Percentiles rank a stretch among this genome's conserved stretches.
phyloP scores from a whole-genome alignment of 768 basidiomycete genomes.

The Panaeolus cyanescens region DNA sequence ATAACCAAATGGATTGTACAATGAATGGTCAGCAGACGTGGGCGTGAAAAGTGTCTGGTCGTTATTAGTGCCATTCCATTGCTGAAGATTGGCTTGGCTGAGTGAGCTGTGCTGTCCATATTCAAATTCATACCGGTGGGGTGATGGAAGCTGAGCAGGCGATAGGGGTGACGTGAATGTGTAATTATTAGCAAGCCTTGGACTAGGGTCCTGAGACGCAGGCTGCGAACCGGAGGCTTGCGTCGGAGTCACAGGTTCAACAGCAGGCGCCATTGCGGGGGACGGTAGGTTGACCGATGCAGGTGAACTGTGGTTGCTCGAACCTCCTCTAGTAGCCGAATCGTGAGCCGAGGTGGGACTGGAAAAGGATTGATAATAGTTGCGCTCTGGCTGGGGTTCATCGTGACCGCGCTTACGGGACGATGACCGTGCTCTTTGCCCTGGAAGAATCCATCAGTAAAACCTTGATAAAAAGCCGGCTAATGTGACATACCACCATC shows the following conservation, averaged over 20 bases:
- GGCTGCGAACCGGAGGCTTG: conserved; percentile 23
- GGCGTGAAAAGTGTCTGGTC: conserved; percentile 32
- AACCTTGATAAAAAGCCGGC: background rate
- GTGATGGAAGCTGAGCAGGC: conserved; percentile 51
- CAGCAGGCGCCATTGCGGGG: conserved; percentile 53
- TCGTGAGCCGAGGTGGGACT: conserved; percentile 44
- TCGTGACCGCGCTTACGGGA: conserved; percentile 75
- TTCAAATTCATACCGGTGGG: conserved; percentile 61
- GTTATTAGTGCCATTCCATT: conserved; percentile 47
- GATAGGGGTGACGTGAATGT: conserved; percentile 52
- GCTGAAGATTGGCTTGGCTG: conserved; percentile 37
- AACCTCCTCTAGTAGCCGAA: conserved; percentile 26
- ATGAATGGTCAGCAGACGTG: conserved; percentile 36
- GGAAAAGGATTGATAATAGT: conserved; percentile 57
- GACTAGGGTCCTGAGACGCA: conserved; percentile 48
- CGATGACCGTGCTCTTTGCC: conserved; percentile 70
- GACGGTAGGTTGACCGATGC: conserved; percentile 74
- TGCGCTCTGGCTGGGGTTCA: conserved; percentile 57
- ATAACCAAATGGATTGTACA: conserved; percentile 50
- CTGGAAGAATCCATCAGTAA: conserved; percentile 23
- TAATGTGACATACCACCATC: conserved; percentile 48
- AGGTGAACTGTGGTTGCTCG: conserved; percentile 76
- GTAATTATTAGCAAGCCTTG: conserved; percentile 50
- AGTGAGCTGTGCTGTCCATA: conserved; percentile 42
- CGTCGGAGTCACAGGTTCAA: conserved; percentile 13